phyloP scores from a whole-genome alignment of 1,284 basidiomycete species.

The Anthracocystis walkeri region DNA sequence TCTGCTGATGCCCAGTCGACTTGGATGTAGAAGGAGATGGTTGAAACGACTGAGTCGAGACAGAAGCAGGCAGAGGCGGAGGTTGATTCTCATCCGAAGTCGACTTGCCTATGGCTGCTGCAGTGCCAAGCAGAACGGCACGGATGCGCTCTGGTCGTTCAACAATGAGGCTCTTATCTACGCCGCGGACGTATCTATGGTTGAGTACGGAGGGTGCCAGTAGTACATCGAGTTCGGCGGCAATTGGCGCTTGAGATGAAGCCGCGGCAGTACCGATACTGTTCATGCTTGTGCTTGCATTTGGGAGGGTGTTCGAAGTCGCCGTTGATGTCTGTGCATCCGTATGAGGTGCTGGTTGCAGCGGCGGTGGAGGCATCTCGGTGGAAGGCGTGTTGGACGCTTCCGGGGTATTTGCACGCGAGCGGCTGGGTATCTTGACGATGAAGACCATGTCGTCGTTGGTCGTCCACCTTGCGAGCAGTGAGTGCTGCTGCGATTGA shows the following conservation, averaged over 20 bases:
- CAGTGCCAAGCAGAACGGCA: slow-evolving; percentile 62
- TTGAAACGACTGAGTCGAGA: slow-evolving; percentile 4
- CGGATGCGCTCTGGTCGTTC: slow-evolving; percentile 67
- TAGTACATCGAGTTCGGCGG: slow-evolving; percentile 57
- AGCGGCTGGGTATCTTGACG: slow-evolving; percentile 61
- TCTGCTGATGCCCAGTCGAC: background rate
- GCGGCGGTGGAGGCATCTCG: background rate
- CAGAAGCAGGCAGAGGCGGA: slow-evolving; percentile 17
- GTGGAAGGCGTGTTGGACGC: slow-evolving; percentile 27
- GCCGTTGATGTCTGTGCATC: background rate
- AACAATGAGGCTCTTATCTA: slow-evolving; percentile 65
- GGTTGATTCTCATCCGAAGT: slow-evolving; percentile 2
- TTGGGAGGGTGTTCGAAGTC: background rate
- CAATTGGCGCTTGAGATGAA: background rate
- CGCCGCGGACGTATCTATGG: slow-evolving; percentile 64
- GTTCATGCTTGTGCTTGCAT: background rate
- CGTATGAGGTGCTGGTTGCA: background rate
- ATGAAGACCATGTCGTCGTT: slow-evolving; percentile 57
- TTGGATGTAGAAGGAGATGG: slow-evolving; percentile 1
- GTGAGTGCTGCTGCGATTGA: background rate
- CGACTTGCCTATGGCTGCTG: slow-evolving; percentile 48
- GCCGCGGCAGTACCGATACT: background rate
- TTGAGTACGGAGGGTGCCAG: slow-evolving; percentile 63
- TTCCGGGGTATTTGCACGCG: slow-evolving; percentile 45
- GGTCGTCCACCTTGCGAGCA: background rate